Evolutionary conservation across 805 yeast genomes (phyloP).

Genomic region (Suhomyces vadensis): DNA sequence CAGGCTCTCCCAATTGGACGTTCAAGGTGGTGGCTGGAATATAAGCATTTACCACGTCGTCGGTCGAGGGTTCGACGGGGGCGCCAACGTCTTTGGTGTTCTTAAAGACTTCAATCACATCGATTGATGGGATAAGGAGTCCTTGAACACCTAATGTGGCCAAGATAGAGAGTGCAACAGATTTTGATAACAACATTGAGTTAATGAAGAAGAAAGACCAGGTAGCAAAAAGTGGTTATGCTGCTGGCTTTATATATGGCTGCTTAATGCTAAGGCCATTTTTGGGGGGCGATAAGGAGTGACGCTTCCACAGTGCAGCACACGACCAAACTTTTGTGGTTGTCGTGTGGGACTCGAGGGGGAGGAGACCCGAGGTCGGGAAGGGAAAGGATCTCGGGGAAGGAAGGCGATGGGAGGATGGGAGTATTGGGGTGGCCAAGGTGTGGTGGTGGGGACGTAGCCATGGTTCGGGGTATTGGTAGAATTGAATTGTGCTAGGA

Average conservation of each 20-base stretch:
- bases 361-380: neutral
- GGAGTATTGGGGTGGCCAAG: neutral
- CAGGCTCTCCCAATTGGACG: conserved; percentile 21
- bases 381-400: neutral
- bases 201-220: neutral
- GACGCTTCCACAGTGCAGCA: conserved; percentile 7
- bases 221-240: neutral
- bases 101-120: conserved; percentile 27
- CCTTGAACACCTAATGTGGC: conserved; percentile 43
- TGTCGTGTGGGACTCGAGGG: neutral
- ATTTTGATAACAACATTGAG: conserved; percentile 34
- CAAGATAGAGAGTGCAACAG: conserved; percentile 45
- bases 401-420: neutral
- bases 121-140: conserved; percentile 25
- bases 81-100: conserved; percentile 6
- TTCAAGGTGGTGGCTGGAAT: conserved; percentile 8
- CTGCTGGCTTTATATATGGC: conserved; percentile 6
- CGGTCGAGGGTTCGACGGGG: conserved; percentile 6
- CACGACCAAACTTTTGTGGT: conserved; percentile 4
- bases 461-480: neutral
- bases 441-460: neutral
- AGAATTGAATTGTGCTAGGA: neutral
- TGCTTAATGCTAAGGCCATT: neutral
- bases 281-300: conserved; percentile 8
- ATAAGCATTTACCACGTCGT: conserved; percentile 7